Percentiles rank a stretch among this genome's conserved stretches.
These are phyloP conservation scores for Tetrahymena thermophila DNA, from an alignment of 73 alveolate species.

Conservation along the genomic window DNA sequence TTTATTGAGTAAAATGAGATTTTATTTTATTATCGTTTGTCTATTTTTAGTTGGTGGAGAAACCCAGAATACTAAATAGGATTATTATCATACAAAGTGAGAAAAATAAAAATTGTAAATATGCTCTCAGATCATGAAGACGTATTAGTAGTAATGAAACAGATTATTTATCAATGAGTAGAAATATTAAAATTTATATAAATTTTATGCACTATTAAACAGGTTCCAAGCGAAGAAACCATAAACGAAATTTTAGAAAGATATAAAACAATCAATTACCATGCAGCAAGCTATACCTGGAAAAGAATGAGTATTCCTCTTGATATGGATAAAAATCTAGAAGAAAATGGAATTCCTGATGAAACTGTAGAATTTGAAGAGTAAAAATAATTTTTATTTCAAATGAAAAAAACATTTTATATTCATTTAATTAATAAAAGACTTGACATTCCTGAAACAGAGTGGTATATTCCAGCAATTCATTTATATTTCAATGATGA, in stretches of 20 bases:
- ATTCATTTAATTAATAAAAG: constrained; percentile 13
- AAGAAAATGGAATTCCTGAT: constrained; percentile 97
- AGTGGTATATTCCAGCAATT: constrained; percentile 95
- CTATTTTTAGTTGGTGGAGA: constrained; percentile 89
- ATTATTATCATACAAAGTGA: constrained; percentile 67
- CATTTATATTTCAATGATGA: constrained; percentile 97
- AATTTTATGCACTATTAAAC: too few species aligned
- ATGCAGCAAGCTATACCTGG: constrained; percentile 98
- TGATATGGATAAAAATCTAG: constrained; percentile 95
- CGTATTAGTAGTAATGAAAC: constrained; percentile 74
- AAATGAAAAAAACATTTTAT: neutral
- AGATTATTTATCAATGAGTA: neutral
- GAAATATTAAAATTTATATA: too few species aligned
- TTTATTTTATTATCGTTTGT: constrained; percentile 52
- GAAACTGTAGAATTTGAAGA: constrained; percentile 83
- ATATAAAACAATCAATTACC: constrained; percentile 80
- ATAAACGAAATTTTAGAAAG: constrained; percentile 92
- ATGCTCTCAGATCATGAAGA: constrained; percentile 92
- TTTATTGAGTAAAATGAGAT: neutral
- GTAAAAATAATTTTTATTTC: neutral
- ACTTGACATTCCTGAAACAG: constrained; percentile 82
- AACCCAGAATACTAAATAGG: constrained; percentile 80
- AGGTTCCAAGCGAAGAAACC: constrained; percentile 83
- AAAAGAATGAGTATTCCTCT: constrained; percentile 93
- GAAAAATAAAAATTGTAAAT: constrained; percentile 86